These are phyloP conservation scores for Neoboletus subvelutipes DNA, from an alignment of 768 basidiomycete genomes.

Conservation along the genomic window DNA sequence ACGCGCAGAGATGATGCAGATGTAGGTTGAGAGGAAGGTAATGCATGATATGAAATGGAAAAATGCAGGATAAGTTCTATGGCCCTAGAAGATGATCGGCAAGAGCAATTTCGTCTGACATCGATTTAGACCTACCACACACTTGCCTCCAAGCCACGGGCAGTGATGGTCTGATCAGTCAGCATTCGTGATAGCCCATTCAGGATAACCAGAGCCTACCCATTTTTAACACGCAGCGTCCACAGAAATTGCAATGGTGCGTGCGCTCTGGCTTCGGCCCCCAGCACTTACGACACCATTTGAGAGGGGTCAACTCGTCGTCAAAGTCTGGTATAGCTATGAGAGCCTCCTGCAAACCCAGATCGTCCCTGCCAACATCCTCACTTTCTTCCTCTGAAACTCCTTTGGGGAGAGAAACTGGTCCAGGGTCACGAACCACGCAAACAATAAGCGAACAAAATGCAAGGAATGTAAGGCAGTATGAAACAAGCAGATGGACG, in stretches of 20 bases:
- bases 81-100: slow-evolving; percentile 48
- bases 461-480: slow-evolving; percentile 65
- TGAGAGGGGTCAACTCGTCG: slow-evolving; percentile 54
- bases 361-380: slow-evolving; percentile 37
- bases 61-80: slow-evolving; percentile 82
- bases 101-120: background rate
- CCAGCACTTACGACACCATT: slow-evolving; percentile 81
- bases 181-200: slow-evolving; percentile 1
- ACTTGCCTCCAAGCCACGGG: slow-evolving; percentile 76
- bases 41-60: slow-evolving; percentile 71
- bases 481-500: slow-evolving; percentile 57
- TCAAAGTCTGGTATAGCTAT: slow-evolving; percentile 50
- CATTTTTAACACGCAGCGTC: slow-evolving; percentile 82
- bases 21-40: slow-evolving; percentile 61
- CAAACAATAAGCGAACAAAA: slow-evolving; percentile 74
- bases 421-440: slow-evolving; percentile 73
- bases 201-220: slow-evolving; percentile 44
- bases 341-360: slow-evolving; percentile 61
- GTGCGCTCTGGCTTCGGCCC: slow-evolving; percentile 76
- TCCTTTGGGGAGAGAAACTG: slow-evolving; percentile 37
- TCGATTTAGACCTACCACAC: slow-evolving; percentile 53
- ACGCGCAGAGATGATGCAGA: slow-evolving; percentile 49
- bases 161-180: slow-evolving; percentile 74
- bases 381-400: slow-evolving; percentile 28
- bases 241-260: slow-evolving; percentile 76